Percentiles rank a stretch among this genome's conserved stretches.
Evolutionary conservation across 2,329 filamentous ascomycete genomes (phyloP).

Genomic region (Cladophialophora immunda): DNA sequence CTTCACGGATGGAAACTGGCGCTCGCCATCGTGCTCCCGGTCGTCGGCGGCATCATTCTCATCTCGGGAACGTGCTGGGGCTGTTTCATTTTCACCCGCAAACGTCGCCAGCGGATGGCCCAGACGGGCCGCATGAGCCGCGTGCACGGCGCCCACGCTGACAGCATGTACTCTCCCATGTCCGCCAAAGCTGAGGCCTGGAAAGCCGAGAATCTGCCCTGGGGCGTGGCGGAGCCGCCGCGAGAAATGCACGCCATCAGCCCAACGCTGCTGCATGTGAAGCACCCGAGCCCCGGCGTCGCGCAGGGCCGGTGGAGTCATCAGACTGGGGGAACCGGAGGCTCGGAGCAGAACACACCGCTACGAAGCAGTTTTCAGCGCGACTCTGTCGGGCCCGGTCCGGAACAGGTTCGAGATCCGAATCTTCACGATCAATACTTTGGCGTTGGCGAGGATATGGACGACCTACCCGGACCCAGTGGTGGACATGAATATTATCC

Average conservation of each 20-base stretch:
- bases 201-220: slow-evolving; percentile 17
- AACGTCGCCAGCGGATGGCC: slow-evolving; percentile 50
- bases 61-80: slow-evolving; percentile 45
- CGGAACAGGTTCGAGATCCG: slow-evolving; percentile 36
- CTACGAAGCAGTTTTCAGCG: slow-evolving; percentile 37
- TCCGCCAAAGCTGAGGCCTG: slow-evolving; percentile 30
- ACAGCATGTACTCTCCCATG: slow-evolving; percentile 33
- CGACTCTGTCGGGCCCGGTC: slow-evolving; percentile 39
- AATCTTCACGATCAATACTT: slow-evolving; percentile 42
- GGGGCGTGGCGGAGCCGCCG: slow-evolving; percentile 31
- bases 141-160: slow-evolving; percentile 37
- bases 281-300: slow-evolving; percentile 37
- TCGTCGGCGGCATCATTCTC: slow-evolving; percentile 53
- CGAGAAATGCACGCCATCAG: slow-evolving; percentile 39
- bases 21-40: slow-evolving; percentile 53
- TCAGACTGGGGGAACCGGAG: slow-evolving; percentile 19
- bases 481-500: slow-evolving; percentile 3
- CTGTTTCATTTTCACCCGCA: slow-evolving; percentile 54
- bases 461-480: slow-evolving; percentile 27
- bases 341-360: slow-evolving; percentile 36
- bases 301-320: slow-evolving; percentile 36
- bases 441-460: slow-evolving; percentile 32
- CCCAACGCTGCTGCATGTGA: slow-evolving; percentile 29
- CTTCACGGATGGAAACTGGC: slow-evolving; percentile 45
- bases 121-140: slow-evolving; percentile 39